Evolutionary conservation across 2,329 filamentous ascomycete species (phyloP), one percentile per base, ranked within the genome.

Genomic region (Penicillium frequentans): DNA sequence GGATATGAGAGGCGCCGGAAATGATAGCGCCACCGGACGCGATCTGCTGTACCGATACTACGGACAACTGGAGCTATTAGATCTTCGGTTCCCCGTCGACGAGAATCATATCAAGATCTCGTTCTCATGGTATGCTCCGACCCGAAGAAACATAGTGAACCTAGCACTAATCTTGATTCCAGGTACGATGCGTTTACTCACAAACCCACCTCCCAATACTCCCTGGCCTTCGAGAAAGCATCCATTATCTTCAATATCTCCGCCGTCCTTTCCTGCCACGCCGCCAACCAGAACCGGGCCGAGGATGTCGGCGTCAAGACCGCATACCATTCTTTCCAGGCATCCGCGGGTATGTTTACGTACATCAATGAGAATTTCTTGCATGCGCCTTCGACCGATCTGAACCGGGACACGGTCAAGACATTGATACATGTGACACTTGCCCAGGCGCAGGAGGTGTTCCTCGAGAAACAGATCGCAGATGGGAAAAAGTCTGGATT

Each of bases 291-390:
- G 77, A 93, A 95, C 66, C 87, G 95, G 49, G 90, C 90, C 62
- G 93, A 98, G 72, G 95, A 99, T 70, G 84, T 90, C 6, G 93
- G 93, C 33, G 84, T 98, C 72, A 99, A 99, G 79, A 93, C 92
- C 14, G 91, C 95, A 19, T 99, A 98, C 73, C 93, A 99, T 75
- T 97, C 93, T 21, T 98, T 98, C 79, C 95, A 99, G 75, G 95
- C 95, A 42, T 93, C 93, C 8, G 95, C 95, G 10, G 95, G 95
- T 79, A 99, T 99, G 95, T 99, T 98, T 75, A 98, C 93, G 52
- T 99, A 99, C 70, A 99, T 99, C 79, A 99, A 99, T 76, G 95
- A 99, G 78, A 99, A 99, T 78, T 99, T 99, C 73, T 81, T 99
- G 35, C 95, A 99, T 70, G 95, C 95, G 1, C 95, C 96, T 0